These are phyloP conservation scores for Cynara cardunculus DNA, from an alignment of 129 eudicot genomes.

Conservation along the genomic window DNA sequence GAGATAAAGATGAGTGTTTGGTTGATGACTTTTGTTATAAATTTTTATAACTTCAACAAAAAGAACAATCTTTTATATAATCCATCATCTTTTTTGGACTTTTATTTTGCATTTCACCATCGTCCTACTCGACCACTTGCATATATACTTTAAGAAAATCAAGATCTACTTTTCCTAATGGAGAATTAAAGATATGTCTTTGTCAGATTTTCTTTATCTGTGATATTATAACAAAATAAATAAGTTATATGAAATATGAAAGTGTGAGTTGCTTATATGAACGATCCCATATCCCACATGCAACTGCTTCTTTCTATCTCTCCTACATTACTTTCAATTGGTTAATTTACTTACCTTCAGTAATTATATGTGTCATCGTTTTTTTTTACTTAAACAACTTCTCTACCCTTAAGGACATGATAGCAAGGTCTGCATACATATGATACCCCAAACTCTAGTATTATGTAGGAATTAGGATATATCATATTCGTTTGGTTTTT, in stretches of 20 bases:
- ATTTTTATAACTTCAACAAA: background rate
- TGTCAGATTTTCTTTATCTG: background rate
- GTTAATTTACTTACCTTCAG: background rate
- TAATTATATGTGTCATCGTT: background rate
- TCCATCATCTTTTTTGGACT: background rate
- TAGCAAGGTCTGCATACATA: background rate
- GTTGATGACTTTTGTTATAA: too few relatives aligned
- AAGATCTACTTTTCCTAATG: background rate
- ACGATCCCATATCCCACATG: too few relatives aligned
- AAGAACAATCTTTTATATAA: too few relatives aligned
- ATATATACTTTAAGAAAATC: background rate
- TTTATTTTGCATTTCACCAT: constrained; percentile 10
- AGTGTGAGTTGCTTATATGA: background rate
- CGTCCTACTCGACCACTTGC: background rate
- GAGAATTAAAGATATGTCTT: background rate
- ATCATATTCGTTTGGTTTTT: background rate
- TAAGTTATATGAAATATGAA: background rate
- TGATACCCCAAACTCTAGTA: background rate
- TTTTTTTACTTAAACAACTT: background rate
- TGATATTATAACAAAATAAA: background rate
- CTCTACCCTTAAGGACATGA: background rate
- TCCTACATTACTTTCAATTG: background rate
- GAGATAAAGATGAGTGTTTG: background rate
- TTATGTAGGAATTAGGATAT: background rate
- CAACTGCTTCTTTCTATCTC: too few relatives aligned